Conservation (phyloP, 495 filamentous ascomycete genomes). For the Rhypophila decipiens region DNA sequence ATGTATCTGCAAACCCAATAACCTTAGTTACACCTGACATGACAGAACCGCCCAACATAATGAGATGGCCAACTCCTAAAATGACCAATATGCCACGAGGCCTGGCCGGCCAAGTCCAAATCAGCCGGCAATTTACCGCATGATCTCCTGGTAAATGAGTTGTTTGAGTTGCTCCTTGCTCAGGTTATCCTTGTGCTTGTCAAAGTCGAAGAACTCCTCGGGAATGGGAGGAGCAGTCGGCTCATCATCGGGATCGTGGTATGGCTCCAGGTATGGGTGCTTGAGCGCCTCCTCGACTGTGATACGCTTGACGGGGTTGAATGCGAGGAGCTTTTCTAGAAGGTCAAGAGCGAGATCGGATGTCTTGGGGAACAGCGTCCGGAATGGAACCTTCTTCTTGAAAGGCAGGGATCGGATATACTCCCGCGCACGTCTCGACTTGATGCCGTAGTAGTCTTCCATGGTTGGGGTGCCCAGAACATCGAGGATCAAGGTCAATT, state of each 20-base stretch:
- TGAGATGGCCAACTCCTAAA: no score
- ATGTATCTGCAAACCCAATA: no score
- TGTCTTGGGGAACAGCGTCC: constrained; percentile 94
- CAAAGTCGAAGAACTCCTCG: constrained; percentile 99
- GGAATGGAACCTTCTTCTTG: constrained; percentile 99
- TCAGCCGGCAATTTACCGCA: constrained; percentile 88
- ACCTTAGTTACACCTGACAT: no score
- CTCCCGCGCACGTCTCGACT: constrained; percentile 93
- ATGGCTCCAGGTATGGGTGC: constrained; percentile 97
- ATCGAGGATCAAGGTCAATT: constrained; percentile 94
- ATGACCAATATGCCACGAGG: no score
- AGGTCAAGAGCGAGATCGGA: constrained; percentile 90
- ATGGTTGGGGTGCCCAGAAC: constrained; percentile 98
- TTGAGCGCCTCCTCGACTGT: constrained; percentile 94
- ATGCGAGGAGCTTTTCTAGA: constrained; percentile 90
- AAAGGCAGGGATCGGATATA: constrained; percentile 99
- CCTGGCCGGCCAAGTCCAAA: no score
- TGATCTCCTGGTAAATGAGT: constrained; percentile 96
- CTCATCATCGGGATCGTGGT: constrained; percentile 99
- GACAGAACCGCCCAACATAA: no score
- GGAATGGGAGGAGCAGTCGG: constrained; percentile 94
- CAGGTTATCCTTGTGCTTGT: constrained; percentile 98
- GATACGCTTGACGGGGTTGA: constrained; percentile 98
- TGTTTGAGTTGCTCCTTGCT: constrained; percentile 98
- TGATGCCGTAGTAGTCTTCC: constrained; percentile 99